These are phyloP conservation scores for Dothideomycetidae sp. DNA, from an alignment of 2,329 filamentous ascomycete species.

Conservation along the genomic window DNA sequence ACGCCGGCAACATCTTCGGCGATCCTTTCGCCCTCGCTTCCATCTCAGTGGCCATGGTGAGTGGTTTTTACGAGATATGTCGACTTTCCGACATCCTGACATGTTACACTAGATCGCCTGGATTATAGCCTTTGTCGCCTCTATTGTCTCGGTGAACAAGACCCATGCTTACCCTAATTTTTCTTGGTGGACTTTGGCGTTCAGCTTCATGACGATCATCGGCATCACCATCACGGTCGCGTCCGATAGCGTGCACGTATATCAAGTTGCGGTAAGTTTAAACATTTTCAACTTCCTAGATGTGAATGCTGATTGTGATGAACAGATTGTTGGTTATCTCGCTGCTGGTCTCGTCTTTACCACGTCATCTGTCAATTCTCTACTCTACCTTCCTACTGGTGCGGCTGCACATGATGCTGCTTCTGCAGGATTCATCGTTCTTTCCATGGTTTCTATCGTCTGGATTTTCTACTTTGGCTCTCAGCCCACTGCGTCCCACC, in stretches of 20 bases:
- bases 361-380: conserved; percentile 69
- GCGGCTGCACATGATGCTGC: conserved; percentile 59
- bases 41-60: conserved; percentile 77
- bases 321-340: conserved; percentile 70
- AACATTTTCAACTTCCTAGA: not conserved
- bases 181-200: conserved; percentile 82
- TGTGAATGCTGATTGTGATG: not conserved
- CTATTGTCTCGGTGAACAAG: conserved; percentile 54
- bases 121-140: conserved; percentile 81
- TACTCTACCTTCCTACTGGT: conserved; percentile 63
- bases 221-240: conserved; percentile 73
- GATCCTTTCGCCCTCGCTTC: conserved; percentile 94
- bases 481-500: conserved; percentile 68
- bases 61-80: conserved; percentile 25
- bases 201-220: conserved; percentile 68
- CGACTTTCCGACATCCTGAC: too few relatives aligned
- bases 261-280: conserved; percentile 62
- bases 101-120: conserved; percentile 62
- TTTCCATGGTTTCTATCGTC: conserved; percentile 88
- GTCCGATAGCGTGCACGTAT: conserved; percentile 70
- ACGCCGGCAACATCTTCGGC: conserved; percentile 78
- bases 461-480: conserved; percentile 99
- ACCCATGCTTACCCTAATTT: conserved; percentile 58
- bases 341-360: conserved; percentile 70
- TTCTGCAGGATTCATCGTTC: conserved; percentile 80